phyloP scores from a whole-genome alignment of 2,329 filamentous ascomycete genomes.

The Pseudocercospora crystallina region DNA sequence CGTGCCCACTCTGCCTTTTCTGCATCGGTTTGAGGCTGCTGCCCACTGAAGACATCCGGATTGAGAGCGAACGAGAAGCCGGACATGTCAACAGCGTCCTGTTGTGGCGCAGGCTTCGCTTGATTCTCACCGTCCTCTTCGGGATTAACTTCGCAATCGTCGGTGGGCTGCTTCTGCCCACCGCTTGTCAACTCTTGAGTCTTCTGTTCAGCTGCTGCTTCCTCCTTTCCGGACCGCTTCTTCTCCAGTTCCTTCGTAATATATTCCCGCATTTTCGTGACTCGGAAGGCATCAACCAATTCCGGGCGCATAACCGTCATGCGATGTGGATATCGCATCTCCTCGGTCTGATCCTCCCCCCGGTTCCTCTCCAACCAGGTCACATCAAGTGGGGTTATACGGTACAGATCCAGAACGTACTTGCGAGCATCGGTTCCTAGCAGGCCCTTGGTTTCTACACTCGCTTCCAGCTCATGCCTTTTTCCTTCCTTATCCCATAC shows the following conservation, averaged over 20 bases:
- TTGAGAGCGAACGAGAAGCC: conserved; percentile 87
- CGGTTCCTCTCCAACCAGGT: conserved; percentile 81
- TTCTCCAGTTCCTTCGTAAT: conserved; percentile 75
- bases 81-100: conserved; percentile 78
- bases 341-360: conserved; percentile 50
- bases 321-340: conserved; percentile 77
- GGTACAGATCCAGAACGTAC: conserved; percentile 95
- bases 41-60: conserved; percentile 92
- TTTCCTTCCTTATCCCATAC: conserved; percentile 98
- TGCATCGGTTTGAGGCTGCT: conserved; percentile 82
- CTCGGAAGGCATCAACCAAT: conserved; percentile 81
- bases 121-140: conserved; percentile 34
- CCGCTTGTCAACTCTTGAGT: conserved; percentile 35
- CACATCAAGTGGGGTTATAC: conserved; percentile 88
- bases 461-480: conserved; percentile 87
- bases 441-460: conserved; percentile 97
- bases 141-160: conserved; percentile 15
- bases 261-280: conserved; percentile 84
- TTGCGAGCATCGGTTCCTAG: conserved; percentile 94
- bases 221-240: conserved; percentile 45
- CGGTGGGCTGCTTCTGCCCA: conserved; percentile 14
- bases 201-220: conserved; percentile 22
- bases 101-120: conserved; percentile 35
- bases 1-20: conserved; percentile 80
- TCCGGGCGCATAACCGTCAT: conserved; percentile 94